Evolutionary conservation across 352 stramenopile genomes (phyloP), one percentile per base, ranked within the genome.

Genomic region (Phytophthora pisi): DNA sequence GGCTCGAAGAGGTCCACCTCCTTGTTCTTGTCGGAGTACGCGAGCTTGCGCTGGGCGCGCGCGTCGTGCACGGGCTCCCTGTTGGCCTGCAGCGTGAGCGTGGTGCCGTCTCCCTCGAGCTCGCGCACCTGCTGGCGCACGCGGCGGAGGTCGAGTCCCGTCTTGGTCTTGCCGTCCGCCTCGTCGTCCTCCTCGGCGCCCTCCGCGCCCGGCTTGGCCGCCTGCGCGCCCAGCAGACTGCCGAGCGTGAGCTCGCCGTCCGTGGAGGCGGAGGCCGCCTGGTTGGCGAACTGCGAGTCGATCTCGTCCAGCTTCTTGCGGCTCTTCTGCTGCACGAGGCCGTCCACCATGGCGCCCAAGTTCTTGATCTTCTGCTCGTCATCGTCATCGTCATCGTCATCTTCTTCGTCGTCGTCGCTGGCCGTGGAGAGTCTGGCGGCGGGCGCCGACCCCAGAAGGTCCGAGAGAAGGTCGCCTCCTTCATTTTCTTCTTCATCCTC

Each of bases 1-100:
- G 96, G 79, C 51, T 93, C 90, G 80, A 97, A 98, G 31, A 90
- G 53, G 30, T 94, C 82, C 53, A 98, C 81, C 49, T 98, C 89
- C 51, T 98, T 83, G 18, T 78, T 79, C 64, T 96, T 95, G 43
- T 97, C 73, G 31, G 85, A 62, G 68, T 99, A 99, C 45, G 86
- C 81, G 24, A 98, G 74, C 64, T 98, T 97, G 5, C 96, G 86
- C 24, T 88, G 78, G 6, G 85, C 89, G 26, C 96, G 91, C 50
- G 96, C 92, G 9, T 96, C 87, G 8, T 97, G 77, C 6, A 97
- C 79, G 0, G 86, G 81, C 24, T 92, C 79, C 1, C 96, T 61
- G 0, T 88, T 86, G 23, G 87, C 81, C 50, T 88, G 67, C 28
- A 96, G 55, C 30, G 82, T 80, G 5, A 79, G 47, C 0, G 69